A percentile compares a stretch with the other conserved stretches of the same genome.
phyloP scores from a whole-genome alignment of 1,284 basidiomycete species.

The Volvariella volvacea region DNA sequence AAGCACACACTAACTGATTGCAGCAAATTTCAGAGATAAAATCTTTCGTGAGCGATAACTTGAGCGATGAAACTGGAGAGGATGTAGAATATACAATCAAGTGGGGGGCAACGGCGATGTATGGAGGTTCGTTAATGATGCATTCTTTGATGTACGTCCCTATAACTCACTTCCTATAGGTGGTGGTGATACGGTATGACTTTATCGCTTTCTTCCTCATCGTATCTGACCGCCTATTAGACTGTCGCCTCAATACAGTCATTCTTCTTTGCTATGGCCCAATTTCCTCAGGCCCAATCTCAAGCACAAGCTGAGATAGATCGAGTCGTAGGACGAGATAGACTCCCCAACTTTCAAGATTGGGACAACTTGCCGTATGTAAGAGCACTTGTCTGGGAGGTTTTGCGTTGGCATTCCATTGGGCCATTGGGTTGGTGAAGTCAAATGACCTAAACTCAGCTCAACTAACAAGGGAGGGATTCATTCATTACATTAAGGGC shows the following conservation, averaged over 20 bases:
- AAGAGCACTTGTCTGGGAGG: slow-evolving; percentile 7
- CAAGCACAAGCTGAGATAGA: slow-evolving; percentile 12
- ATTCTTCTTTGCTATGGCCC: slow-evolving; percentile 11
- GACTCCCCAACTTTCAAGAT: slow-evolving; percentile 9
- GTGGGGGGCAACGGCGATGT: slow-evolving; percentile 29
- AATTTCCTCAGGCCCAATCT: slow-evolving; percentile 10
- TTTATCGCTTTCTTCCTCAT: neutral
- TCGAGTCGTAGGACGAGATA: slow-evolving; percentile 6
- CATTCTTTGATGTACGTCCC: no score
- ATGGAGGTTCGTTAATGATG: no score
- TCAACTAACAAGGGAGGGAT: neutral
- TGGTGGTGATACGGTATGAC: slow-evolving; percentile 25
- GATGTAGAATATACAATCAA: no score
- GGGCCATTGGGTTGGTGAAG: slow-evolving; percentile 14
- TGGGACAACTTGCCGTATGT: slow-evolving; percentile 8
- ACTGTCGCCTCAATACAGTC: slow-evolving; percentile 6
- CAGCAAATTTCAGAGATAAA: slow-evolving; percentile 16
- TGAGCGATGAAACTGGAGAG: no score
- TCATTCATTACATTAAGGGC: slow-evolving; percentile 16
- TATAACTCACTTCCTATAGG: no score
- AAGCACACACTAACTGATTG: slow-evolving; percentile 21
- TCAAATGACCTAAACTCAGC: neutral
- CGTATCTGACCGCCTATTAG: neutral
- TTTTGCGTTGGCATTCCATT: slow-evolving; percentile 19
- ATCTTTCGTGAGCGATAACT: slow-evolving; percentile 18